Conservation (phyloP, 768 basidiomycete genomes). For the Pulveroboletus sp. region DNA sequence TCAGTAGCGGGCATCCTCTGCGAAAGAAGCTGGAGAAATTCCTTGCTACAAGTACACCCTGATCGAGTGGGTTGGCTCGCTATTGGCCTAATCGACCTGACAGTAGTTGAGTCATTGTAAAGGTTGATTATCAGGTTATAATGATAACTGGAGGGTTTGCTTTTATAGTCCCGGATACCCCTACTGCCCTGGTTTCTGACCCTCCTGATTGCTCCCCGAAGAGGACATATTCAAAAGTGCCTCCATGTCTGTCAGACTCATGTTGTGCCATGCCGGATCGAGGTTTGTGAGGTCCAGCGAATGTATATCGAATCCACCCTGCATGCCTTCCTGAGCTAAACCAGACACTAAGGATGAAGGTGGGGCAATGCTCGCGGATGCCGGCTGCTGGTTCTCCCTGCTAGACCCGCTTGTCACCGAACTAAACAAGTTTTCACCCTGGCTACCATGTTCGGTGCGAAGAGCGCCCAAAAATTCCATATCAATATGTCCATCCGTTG, state of each 20-base stretch:
- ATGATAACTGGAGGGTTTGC: neutral
- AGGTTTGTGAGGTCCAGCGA: slow-evolving; percentile 45
- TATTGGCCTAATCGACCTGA: neutral
- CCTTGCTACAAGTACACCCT: slow-evolving; percentile 21
- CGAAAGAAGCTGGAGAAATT: slow-evolving; percentile 66
- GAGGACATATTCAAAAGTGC: slow-evolving; percentile 46
- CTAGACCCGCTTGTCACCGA: slow-evolving; percentile 26
- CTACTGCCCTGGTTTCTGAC: slow-evolving; percentile 22
- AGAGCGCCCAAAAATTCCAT: slow-evolving; percentile 38
- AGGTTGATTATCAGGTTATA: slow-evolving; percentile 2
- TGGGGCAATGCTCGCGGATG: slow-evolving; percentile 27
- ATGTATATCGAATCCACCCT: slow-evolving; percentile 44
- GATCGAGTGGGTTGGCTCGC: neutral
- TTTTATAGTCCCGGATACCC: neutral
- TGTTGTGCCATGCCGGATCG: slow-evolving; percentile 38
- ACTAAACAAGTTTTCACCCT: slow-evolving; percentile 22
- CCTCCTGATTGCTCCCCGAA: slow-evolving; percentile 20
- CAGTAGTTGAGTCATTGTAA: neutral
- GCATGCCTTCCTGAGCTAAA: too few species aligned
- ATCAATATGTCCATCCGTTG: slow-evolving; percentile 22
- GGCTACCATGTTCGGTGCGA: slow-evolving; percentile 19
- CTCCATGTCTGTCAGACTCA: slow-evolving; percentile 53
- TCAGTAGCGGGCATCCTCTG: slow-evolving; percentile 62
- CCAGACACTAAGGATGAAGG: slow-evolving; percentile 42
- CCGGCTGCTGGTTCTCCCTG: slow-evolving; percentile 9